These are phyloP conservation scores for Cryptococcus sp. DNA, from an alignment of 1,284 basidiomycete genomes.

Conservation along the genomic window DNA sequence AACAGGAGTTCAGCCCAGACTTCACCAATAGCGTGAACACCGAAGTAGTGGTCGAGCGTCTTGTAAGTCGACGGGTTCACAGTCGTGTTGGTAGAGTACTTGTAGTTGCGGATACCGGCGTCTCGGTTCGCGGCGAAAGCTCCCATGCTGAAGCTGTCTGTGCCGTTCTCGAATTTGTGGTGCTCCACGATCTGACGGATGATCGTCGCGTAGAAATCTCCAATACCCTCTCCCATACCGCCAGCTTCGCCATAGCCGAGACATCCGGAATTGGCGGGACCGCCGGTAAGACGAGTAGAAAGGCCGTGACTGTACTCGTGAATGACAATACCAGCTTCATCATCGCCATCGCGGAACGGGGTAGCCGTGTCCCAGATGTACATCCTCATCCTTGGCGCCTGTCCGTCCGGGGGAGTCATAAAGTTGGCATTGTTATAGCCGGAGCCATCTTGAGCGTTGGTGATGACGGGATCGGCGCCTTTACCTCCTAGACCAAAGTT, in stretches of 20 bases:
- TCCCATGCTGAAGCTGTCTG: constrained; percentile 74
- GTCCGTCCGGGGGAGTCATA: constrained; percentile 58
- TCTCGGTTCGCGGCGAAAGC: constrained; percentile 84
- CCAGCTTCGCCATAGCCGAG: constrained; percentile 94
- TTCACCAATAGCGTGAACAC: constrained; percentile 79
- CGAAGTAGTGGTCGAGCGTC: constrained; percentile 72
- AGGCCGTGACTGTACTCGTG: constrained; percentile 87
- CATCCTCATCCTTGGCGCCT: constrained; percentile 91
- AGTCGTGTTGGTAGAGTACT: constrained; percentile 73
- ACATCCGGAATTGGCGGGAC: constrained; percentile 87
- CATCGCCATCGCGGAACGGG: constrained; percentile 89
- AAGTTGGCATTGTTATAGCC: constrained; percentile 75
- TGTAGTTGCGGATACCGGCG: constrained; percentile 82
- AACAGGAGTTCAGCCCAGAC: constrained; percentile 96
- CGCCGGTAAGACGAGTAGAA: constrained; percentile 90
- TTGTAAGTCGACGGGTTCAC: constrained; percentile 91
- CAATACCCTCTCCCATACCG: constrained; percentile 83
- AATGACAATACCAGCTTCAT: constrained; percentile 78
- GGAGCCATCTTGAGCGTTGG: constrained; percentile 91
- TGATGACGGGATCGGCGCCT: constrained; percentile 86
- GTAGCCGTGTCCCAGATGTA: constrained; percentile 89
- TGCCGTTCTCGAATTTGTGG: constrained; percentile 54
- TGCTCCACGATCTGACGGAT: constrained; percentile 74
- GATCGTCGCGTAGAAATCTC: constrained; percentile 79
- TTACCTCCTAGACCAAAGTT: constrained; percentile 88